These are phyloP conservation scores for Carex pumila DNA, from an alignment of 176 grass and related monocot species.

Conservation along the genomic window DNA sequence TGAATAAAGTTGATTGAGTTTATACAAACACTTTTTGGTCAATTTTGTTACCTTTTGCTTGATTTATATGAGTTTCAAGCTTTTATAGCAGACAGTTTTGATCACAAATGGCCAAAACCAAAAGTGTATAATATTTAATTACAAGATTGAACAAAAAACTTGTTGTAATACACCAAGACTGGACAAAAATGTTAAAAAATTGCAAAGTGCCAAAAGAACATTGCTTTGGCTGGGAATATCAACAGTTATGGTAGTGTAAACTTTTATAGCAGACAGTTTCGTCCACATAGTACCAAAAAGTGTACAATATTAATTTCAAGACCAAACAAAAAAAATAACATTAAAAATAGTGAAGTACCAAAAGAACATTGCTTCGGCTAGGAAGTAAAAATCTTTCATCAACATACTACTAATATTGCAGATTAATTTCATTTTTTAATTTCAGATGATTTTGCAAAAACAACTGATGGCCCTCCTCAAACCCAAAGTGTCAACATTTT, in stretches of 20 bases:
- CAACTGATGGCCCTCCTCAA: slow-evolving; percentile 15
- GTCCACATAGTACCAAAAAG: too few relatives aligned
- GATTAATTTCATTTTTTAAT: neutral
- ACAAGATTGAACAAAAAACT: neutral
- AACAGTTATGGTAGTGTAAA: neutral
- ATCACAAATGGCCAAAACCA: neutral
- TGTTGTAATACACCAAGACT: neutral
- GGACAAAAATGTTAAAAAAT: neutral
- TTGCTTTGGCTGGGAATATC: neutral
- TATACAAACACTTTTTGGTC: neutral
- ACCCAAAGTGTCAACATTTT: slow-evolving; percentile 40
- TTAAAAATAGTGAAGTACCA: neutral
- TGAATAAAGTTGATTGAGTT: neutral
- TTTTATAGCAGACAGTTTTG: neutral
- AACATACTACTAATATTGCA: neutral
- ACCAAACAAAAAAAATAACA: neutral
- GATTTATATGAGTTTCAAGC: neutral
- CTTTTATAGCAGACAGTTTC: too few relatives aligned
- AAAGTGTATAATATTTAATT: neutral
- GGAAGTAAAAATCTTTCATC: neutral
- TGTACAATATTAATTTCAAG: too few relatives aligned
- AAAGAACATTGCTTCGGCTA: neutral
- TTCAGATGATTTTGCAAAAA: slow-evolving; percentile 20
- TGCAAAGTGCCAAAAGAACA: neutral
- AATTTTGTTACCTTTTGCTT: neutral